Evolutionary conservation across 1,284 basidiomycete genomes (phyloP), one percentile per base, ranked within the genome.

Genomic region (Moniliophthora roreri): DNA sequence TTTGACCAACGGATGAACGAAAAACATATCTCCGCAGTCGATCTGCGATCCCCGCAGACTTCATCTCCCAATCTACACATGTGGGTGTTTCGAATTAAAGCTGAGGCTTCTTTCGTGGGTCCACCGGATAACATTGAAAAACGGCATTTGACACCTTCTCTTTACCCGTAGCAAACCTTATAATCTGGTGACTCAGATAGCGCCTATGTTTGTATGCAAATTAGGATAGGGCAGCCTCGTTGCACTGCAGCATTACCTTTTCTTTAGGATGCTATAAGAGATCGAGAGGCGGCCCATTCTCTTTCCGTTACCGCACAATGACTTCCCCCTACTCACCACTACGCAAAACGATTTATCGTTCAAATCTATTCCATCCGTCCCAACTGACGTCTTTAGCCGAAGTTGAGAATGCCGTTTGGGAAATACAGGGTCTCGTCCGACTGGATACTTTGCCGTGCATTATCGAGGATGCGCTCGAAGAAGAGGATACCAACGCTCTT

Each of bases 341-440:
- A 16, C 50, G 23, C 42, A 49, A 42, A 15, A 32, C 37, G 8
- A 45, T 41, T 3, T 50, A 48, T 21, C 49, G 38, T 16, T 24
- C 37, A 9, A 40, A 48, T n/a, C 23, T 55, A 9, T 53, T 58
- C 32, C 46, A 48, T 2, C 34, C 9, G 13, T 38, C 53, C 16
- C 34, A 41, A 26, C 13, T 58, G 34, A 46, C 38, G 2, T 53
- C 53, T 11, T 23, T 51, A 16, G 39, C 50, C n/a, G 45, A 23
- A 1, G 48, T 58, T 6, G 51, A 55, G 28, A 35, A 47, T 10
- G 32, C 50, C 11, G 23, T 55, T 5, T 37, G 34, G 18, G 44
- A 53, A n/a, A 42, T 56, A 16, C 39, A 52, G 23, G 42, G 34
- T 24, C 13, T 48, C 18, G 20, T 51, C 34, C n/a, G 28, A 7